Conservation (phyloP, 768 basidiomycete species). For the Glaciozyma martinii region DNA sequence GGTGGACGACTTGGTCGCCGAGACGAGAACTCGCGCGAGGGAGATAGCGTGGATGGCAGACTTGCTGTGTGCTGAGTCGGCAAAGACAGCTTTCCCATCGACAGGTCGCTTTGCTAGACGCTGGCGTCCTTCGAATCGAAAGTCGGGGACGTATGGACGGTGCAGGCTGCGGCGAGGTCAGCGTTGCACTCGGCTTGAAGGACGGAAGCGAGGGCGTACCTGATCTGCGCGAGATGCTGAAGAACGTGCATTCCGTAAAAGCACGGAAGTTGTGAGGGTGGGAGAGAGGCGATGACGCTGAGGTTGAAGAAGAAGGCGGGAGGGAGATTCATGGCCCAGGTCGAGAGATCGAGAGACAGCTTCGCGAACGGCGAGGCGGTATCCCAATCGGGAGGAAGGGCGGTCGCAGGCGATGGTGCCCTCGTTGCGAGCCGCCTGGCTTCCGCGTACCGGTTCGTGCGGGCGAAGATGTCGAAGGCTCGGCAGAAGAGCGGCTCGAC, state of each 20-base stretch:
- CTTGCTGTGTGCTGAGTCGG: background rate
- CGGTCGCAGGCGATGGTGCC: no score
- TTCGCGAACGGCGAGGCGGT: background rate
- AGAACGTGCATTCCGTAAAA: background rate
- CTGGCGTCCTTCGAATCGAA: background rate
- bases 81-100: background rate
- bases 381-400: background rate
- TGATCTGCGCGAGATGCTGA: background rate
- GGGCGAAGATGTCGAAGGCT: background rate
- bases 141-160: background rate
- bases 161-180: background rate
- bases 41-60: background rate
- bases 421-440: background rate
- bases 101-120: background rate
- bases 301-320: background rate
- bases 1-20: background rate
- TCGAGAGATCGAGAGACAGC: background rate
- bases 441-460: background rate
- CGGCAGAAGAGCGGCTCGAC: background rate
- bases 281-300: background rate
- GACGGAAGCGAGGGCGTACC: background rate
- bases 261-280: background rate
- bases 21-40: background rate
- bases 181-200: no score
- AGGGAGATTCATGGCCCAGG: background rate